phyloP scores from a whole-genome alignment of 345 rosid species.

The Citrus maxima region DNA sequence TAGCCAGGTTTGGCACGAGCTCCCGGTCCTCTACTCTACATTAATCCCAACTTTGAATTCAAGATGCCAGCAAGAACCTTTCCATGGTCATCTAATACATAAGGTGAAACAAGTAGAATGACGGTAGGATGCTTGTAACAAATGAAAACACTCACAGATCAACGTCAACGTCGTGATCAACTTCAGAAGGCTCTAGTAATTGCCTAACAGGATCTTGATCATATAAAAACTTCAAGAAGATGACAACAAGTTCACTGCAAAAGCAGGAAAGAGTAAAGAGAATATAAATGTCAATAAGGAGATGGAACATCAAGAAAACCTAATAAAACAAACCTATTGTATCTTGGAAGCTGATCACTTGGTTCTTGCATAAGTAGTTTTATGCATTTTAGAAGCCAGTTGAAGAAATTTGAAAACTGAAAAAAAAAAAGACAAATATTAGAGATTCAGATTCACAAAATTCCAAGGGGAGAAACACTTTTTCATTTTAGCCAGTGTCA shows the following conservation, averaged over 20 bases:
- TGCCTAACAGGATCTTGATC: slow-evolving; percentile 91
- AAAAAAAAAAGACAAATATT: slow-evolving; percentile 12
- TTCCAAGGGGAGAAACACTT: not conserved
- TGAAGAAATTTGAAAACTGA: slow-evolving; percentile 91
- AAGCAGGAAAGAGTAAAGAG: slow-evolving; percentile 21
- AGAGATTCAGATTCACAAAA: slow-evolving; percentile 9
- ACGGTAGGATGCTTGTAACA: not conserved
- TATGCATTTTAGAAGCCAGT: slow-evolving; percentile 85
- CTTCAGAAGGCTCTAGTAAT: slow-evolving; percentile 60
- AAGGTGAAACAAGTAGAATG: not conserved
- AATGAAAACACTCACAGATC: slow-evolving; percentile 59
- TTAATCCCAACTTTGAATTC: not conserved
- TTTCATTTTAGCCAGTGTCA: not conserved
- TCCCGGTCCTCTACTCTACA: not conserved
- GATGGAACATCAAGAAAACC: slow-evolving; percentile 11
- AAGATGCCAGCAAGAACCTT: not conserved
- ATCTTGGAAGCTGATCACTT: slow-evolving; percentile 72
- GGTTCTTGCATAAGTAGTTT: slow-evolving; percentile 88
- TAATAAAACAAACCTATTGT: slow-evolving; percentile 57
- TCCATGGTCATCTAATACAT: not conserved
- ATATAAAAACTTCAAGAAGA: slow-evolving; percentile 84
- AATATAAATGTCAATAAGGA: slow-evolving; percentile 7
- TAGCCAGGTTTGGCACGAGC: not conserved
- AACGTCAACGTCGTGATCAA: slow-evolving; percentile 50
- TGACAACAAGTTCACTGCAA: slow-evolving; percentile 82